Evolutionary conservation across 306 rosid species (phyloP), one percentile per base, ranked within the genome.

Genomic region (Medicago arabica): DNA sequence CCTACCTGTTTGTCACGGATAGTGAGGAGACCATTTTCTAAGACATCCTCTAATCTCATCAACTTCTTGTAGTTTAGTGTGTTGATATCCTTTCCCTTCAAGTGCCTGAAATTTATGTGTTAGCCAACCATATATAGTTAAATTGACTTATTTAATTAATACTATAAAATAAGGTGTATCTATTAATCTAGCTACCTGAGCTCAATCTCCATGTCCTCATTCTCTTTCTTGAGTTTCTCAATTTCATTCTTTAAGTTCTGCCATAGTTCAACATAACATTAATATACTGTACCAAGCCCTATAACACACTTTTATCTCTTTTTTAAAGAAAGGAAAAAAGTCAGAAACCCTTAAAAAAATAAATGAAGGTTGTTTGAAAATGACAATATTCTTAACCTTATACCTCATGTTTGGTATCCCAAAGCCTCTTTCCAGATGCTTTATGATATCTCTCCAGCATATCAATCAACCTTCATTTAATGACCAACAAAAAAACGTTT

Each of bases 401-500:
- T 23, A 91, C 98, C 96, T 93, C 96, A 86, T 91, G 98, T 76
- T 93, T 93, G 11, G 89, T 91, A 62, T 88, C 93, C 98, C 98
- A 93, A 13, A 93, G 81, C 70, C 39, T 93, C 57, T 83, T 67
- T 74, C 88, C 88, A 50, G 96, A 83, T 9, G 81, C 68, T 84
- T 64, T 86, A 36, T 93, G 97, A 78, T 91, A 93, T 60, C 81
- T 85, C 8, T 89, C 97, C 58, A 89, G 78, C 66, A 89, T 62
- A 1, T 86, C 70, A 76, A 83, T 36, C 89, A 93, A 67, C 72
- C 97, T 58, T 23, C 0, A 28, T 28, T 28, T 19, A n/a, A 87
- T 71, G 64, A 74, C 38, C 39, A 38, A 54, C 31, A 40, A 16
- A 18, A 54, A 23, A 8, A 73, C 9, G 53, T 19, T 21, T 46